These are phyloP conservation scores for Sphaerobolus stellatus DNA, from an alignment of 1,284 basidiomycete genomes.

Conservation along the genomic window DNA sequence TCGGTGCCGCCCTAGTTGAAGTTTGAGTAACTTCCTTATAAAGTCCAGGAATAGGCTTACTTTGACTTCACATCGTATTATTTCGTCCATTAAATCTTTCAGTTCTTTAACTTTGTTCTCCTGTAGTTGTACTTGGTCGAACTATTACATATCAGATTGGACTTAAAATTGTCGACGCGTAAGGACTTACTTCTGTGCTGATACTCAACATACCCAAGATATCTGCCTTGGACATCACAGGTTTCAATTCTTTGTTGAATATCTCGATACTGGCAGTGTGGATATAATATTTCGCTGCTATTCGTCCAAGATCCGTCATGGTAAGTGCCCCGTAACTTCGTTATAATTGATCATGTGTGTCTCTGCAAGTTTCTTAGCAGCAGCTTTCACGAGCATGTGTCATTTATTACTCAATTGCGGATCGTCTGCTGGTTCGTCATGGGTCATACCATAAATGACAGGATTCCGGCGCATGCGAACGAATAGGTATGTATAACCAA, in stretches of 20 bases:
- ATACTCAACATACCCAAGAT: slow-evolving; percentile 82
- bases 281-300: slow-evolving; percentile 97
- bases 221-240: slow-evolving; percentile 93
- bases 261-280: slow-evolving; percentile 84
- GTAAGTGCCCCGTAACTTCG: slow-evolving; percentile 58
- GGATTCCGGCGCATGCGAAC: slow-evolving; percentile 96
- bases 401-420: slow-evolving; percentile 77
- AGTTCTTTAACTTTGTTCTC: slow-evolving; percentile 90
- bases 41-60: slow-evolving; percentile 37
- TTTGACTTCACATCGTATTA: slow-evolving; percentile 77
- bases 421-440: slow-evolving; percentile 74
- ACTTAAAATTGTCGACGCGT: neutral
- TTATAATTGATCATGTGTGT: slow-evolving; percentile 87
- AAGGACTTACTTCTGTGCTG: slow-evolving; percentile 80
- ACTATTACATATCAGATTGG: slow-evolving; percentile 46
- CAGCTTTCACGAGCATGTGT: slow-evolving; percentile 66
- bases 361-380: slow-evolving; percentile 72
- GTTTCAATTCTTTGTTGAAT: slow-evolving; percentile 82
- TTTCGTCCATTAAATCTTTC: slow-evolving; percentile 62
- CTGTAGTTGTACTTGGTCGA: slow-evolving; percentile 92
- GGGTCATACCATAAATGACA: slow-evolving; percentile 85
- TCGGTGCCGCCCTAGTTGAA: slow-evolving; percentile 67
- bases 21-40: slow-evolving; percentile 3
- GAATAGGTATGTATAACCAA: slow-evolving; percentile 96
- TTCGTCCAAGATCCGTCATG: slow-evolving; percentile 88